Conservation (phyloP, 176 grass and related monocot species). For the Echinochloa phyllopogon region DNA sequence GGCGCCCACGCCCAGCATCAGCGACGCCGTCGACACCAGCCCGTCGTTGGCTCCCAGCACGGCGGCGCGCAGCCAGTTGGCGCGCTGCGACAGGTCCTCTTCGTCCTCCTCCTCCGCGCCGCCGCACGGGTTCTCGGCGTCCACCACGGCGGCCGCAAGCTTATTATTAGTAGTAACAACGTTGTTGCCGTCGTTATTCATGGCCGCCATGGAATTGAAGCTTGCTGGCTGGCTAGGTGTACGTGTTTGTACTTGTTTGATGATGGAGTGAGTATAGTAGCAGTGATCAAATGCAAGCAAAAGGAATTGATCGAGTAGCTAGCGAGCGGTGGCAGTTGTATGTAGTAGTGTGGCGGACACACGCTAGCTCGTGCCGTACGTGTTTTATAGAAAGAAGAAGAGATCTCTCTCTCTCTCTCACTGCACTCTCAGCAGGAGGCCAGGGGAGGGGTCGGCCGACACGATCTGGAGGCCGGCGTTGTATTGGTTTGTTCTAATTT, state of each 20-base stretch:
- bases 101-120: not conserved
- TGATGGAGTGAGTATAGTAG: too few relatives aligned
- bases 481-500: not conserved
- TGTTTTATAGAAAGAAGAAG: slow-evolving; percentile 50
- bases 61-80: slow-evolving; percentile 73
- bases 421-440: too few relatives aligned
- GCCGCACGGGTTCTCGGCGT: slow-evolving; percentile 36
- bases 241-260: too few relatives aligned
- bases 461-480: too few relatives aligned
- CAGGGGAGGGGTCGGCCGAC: too few relatives aligned
- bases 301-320: not conserved
- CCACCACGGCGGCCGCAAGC: slow-evolving; percentile 6
- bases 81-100: slow-evolving; percentile 40
- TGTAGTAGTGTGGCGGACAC: slow-evolving; percentile 62
- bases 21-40: slow-evolving; percentile 68
- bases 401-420: not conserved
- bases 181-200: slow-evolving; percentile 13
- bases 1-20: slow-evolving; percentile 82
- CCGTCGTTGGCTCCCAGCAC: slow-evolving; percentile 84
- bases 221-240: too few relatives aligned
- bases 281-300: too few relatives aligned
- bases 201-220: not conserved
- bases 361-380: slow-evolving; percentile 39
- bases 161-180: not conserved
- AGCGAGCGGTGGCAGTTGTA: not conserved